A percentile compares a stretch with the other conserved stretches of the same genome.
Evolutionary conservation across 768 basidiomycete genomes (phyloP).

Genomic region (Austroboletus festivus): DNA sequence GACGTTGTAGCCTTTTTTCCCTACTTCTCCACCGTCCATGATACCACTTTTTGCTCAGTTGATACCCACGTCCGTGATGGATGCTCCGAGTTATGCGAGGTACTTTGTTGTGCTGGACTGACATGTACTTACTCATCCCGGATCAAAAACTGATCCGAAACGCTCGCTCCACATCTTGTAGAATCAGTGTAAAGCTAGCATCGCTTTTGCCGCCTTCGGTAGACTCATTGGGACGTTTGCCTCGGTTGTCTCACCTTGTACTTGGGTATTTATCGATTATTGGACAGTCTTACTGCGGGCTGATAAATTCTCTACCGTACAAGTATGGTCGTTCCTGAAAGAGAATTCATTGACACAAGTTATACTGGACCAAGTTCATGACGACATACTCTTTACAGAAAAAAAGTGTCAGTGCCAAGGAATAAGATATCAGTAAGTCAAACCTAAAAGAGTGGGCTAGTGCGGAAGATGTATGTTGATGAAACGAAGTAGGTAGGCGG

Average conservation of each 20-base stretch:
- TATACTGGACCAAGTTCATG: neutral
- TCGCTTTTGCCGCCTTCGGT: neutral
- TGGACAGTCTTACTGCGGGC: no score
- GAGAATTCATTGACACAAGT: neutral
- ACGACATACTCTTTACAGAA: slow-evolving; percentile 6
- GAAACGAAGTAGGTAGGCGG: neutral
- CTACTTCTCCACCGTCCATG: neutral
- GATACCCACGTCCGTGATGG: slow-evolving; percentile 14
- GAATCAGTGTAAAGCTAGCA: neutral
- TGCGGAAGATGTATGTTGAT: neutral
- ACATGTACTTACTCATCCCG: no score
- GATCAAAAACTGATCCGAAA: no score
- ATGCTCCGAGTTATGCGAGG: no score
- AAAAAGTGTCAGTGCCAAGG: neutral
- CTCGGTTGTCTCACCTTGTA: no score
- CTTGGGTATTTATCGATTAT: no score
- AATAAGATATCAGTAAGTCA: slow-evolving; percentile 6
- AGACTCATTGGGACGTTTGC: neutral
- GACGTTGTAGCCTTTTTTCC: no score
- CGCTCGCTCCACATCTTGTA: neutral
- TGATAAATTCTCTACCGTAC: neutral
- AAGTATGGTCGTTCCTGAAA: neutral
- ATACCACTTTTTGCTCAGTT: slow-evolving; percentile 1
- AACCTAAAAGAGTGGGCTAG: slow-evolving; percentile 10
- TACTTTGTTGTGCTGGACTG: no score